Evolutionary conservation across 495 filamentous ascomycete species (phyloP), one percentile per base, ranked within the genome.

Genomic region (Xylaria castorea): DNA sequence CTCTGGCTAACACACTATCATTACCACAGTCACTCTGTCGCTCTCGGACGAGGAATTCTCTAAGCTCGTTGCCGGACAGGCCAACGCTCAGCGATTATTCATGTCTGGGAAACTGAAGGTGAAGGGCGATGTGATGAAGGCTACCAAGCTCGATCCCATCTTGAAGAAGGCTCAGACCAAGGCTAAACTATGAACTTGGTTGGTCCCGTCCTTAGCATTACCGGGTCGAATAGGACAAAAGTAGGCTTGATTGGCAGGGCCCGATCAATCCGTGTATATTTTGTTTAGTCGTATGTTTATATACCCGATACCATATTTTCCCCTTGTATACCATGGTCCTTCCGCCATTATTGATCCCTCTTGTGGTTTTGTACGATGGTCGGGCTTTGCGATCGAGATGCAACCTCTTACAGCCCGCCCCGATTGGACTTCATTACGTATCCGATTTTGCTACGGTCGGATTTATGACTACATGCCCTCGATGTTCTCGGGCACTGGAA

Each of bases 41-140:
- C 90, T 98, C 70, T 92, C 92, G 65, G 96, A 99, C 72, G 89
- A 87, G 58, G 94, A 99, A 79, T 99, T 99, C 76, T 87, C 83
- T 36, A 89, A 89, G 78, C 88, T 99, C 69, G 90, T 97, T 63
- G 80, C 88, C 63, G 96, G 97, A 76, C 94, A 97, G 87, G 94
- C 92, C 78, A 95, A 97, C 75, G 94, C 96, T 66, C 96, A 98
- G 88, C 90, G 91, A 77, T 83, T 99, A 70, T 99, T 98, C 86
- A 98, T 99, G 94, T 88, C 88, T 9, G 96, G 96, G 78, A 97
- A 97, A 87, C 87, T 99, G 79, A 99, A 98, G 91, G 89, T 98
- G 78, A 97, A 94, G 89, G 96, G 96, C 62, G 94, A 98, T 82
- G 91, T 99, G 62, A 98, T 98, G 97, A 97, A 97, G 89, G 96